These are phyloP conservation scores for Didymella glomerata DNA, from an alignment of 2,329 filamentous ascomycete genomes.

Conservation along the genomic window DNA sequence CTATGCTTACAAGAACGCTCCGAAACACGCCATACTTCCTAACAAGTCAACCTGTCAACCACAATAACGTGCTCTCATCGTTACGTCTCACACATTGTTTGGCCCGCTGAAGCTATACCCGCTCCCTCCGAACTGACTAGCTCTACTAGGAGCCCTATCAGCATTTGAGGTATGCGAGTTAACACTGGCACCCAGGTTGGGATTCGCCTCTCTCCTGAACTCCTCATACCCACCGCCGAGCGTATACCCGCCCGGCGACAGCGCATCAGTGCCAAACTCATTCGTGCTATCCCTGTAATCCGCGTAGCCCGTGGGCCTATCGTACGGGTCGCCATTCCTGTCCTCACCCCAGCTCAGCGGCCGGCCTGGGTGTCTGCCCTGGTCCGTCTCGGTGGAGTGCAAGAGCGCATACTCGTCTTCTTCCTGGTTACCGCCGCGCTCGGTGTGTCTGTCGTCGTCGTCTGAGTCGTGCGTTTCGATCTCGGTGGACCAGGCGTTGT, in stretches of 20 bases:
- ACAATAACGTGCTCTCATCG: not conserved
- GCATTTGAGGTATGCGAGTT: constrained; percentile 1
- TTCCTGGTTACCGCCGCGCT: constrained; percentile 55
- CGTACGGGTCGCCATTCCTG: constrained; percentile 29
- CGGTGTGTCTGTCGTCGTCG: constrained; percentile 50
- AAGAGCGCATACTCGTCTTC: constrained; percentile 62
- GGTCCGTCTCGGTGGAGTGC: constrained; percentile 53
- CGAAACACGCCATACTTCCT: not conserved
- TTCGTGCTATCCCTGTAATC: constrained; percentile 52
- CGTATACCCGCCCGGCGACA: constrained; percentile 37
- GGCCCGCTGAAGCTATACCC: constrained; percentile 33
- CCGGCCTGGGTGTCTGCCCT: constrained; percentile 51
- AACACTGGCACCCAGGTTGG: constrained; percentile 20
- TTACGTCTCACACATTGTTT: constrained; percentile 11
- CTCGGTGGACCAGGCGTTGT: constrained; percentile 56
- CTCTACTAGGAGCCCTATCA: constrained; percentile 17
- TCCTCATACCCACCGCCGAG: constrained; percentile 45
- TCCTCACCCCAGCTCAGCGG: constrained; percentile 52
- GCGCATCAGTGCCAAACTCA: constrained; percentile 39
- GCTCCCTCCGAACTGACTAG: constrained; percentile 29
- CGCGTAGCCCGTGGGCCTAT: constrained; percentile 35
- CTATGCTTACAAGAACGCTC: constrained; percentile 12
- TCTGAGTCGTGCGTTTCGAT: constrained; percentile 52
- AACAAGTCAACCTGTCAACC: not conserved
- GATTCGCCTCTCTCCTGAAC: constrained; percentile 38